A percentile compares a stretch with the other conserved stretches of the same genome.
Evolutionary conservation across 768 basidiomycete species (phyloP).

Genomic region (Boletus rubropictus): DNA sequence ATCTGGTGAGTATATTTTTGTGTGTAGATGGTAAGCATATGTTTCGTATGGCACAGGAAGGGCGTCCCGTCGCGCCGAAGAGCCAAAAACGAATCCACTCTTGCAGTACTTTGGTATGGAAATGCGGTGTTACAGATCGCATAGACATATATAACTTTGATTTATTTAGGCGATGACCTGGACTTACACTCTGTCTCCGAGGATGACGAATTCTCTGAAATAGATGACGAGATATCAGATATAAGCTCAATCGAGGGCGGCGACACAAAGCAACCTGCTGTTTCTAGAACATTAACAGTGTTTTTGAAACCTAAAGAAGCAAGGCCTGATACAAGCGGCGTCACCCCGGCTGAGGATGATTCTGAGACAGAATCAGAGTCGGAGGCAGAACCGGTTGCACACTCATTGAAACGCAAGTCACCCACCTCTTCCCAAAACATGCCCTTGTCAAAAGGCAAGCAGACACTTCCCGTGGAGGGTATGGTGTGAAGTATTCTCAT

Average conservation of each 20-base stretch:
- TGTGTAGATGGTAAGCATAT: background rate
- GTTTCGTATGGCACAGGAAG: background rate
- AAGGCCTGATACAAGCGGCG: background rate
- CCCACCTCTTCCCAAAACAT: constrained; percentile 10
- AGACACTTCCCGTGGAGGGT: constrained; percentile 15
- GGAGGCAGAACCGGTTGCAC: constrained; percentile 9
- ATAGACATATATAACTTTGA: background rate
- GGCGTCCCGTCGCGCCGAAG: background rate
- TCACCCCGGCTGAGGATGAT: constrained; percentile 11
- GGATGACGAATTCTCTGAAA: constrained; percentile 21
- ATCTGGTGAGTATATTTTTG: constrained; percentile 8
- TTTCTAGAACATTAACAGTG: constrained; percentile 22
- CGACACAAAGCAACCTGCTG: constrained; percentile 16
- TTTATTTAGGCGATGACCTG: constrained; percentile 34
- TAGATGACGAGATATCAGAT: constrained; percentile 18
- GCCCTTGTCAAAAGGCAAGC: constrained; percentile 18
- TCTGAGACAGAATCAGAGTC: constrained; percentile 34
- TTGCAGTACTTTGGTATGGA: constrained; percentile 45
- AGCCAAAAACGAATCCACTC: constrained; percentile 36
- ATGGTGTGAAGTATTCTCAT: background rate
- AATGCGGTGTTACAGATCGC: background rate
- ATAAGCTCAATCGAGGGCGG: constrained; percentile 21
- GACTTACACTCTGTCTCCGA: constrained; percentile 52
- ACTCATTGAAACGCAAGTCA: constrained; percentile 22
- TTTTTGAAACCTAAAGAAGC: constrained; percentile 10